Evolutionary conservation across 768 basidiomycete genomes (phyloP).

Genomic region (Tricholoma furcatifolium): DNA sequence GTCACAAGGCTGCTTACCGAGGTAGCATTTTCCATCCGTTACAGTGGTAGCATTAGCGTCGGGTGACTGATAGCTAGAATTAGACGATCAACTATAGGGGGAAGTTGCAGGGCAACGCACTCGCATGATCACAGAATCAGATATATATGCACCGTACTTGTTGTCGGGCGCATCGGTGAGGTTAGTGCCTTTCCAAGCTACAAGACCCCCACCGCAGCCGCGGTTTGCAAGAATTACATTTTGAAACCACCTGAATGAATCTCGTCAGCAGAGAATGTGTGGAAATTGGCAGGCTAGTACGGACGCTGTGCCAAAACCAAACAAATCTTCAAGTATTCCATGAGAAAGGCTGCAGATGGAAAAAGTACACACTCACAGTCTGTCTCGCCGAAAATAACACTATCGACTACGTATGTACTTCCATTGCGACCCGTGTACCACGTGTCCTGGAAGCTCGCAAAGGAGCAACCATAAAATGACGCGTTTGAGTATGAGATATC

Average conservation of each 20-base stretch:
- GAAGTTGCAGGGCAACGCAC: slow-evolving; percentile 29
- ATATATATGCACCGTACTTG: slow-evolving; percentile 56
- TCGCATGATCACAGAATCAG: slow-evolving; percentile 53
- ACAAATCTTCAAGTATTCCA: slow-evolving; percentile 38
- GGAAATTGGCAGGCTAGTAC: slow-evolving; percentile 12
- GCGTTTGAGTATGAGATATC: slow-evolving; percentile 66
- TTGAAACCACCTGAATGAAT: slow-evolving; percentile 52
- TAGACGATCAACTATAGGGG: neutral
- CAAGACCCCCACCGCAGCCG: slow-evolving; percentile 63
- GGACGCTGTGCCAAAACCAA: slow-evolving; percentile 61
- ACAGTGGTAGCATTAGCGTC: slow-evolving; percentile 52
- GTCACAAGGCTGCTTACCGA: slow-evolving; percentile 33
- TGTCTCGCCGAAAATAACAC: slow-evolving; percentile 60
- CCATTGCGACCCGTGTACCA: slow-evolving; percentile 62
- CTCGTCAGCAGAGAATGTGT: neutral
- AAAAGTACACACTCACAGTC: slow-evolving; percentile 46
- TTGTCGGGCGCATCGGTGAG: slow-evolving; percentile 48
- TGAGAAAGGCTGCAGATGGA: neutral
- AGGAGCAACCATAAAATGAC: slow-evolving; percentile 64
- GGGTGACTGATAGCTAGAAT: slow-evolving; percentile 41
- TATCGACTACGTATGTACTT: slow-evolving; percentile 60
- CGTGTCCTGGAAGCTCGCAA: slow-evolving; percentile 64
- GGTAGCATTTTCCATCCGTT: slow-evolving; percentile 45
- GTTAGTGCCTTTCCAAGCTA: slow-evolving; percentile 64
- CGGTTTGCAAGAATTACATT: slow-evolving; percentile 58